phyloP scores from a whole-genome alignment of 73 alveolate genomes.

The Symbiodinium pilosum region DNA sequence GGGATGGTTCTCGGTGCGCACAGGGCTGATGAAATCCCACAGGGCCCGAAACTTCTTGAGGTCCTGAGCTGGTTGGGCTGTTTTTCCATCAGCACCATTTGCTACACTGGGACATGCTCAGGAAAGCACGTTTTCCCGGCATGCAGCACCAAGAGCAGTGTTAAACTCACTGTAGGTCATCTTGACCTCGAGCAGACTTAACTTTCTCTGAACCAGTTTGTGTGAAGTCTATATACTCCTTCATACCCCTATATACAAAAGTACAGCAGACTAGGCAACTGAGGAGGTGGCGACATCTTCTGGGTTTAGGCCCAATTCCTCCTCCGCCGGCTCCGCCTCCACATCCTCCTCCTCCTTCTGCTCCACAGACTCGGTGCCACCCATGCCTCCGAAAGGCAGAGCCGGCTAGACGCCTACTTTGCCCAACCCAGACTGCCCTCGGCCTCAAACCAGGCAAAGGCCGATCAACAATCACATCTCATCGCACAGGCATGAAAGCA shows the following conservation, averaged over 20 bases:
- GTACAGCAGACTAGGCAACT: neutral
- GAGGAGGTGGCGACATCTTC: constrained; percentile 4
- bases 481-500: neutral
- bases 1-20: constrained; percentile 45
- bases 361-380: neutral
- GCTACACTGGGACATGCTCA: neutral
- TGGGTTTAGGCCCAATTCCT: neutral
- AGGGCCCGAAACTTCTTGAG: constrained; percentile 12
- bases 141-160: constrained; percentile 28
- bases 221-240: no score
- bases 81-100: neutral
- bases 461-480: neutral
- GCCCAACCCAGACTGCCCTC: no score
- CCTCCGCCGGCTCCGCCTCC: neutral
- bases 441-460: neutral
- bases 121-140: constrained; percentile 17
- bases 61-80: constrained; percentile 1
- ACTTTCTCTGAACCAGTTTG: no score
- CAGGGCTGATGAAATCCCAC: constrained; percentile 57
- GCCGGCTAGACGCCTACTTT: no score
- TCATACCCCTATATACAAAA: no score
- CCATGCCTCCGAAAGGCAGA: neutral
- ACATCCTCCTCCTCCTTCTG: constrained; percentile 5
- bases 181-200: constrained; percentile 34
- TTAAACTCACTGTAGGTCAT: constrained; percentile 72